A percentile compares a stretch with the other conserved stretches of the same genome.
Conservation (phyloP, 176 grass and related monocot genomes). For the Metroxylon sagu region DNA sequence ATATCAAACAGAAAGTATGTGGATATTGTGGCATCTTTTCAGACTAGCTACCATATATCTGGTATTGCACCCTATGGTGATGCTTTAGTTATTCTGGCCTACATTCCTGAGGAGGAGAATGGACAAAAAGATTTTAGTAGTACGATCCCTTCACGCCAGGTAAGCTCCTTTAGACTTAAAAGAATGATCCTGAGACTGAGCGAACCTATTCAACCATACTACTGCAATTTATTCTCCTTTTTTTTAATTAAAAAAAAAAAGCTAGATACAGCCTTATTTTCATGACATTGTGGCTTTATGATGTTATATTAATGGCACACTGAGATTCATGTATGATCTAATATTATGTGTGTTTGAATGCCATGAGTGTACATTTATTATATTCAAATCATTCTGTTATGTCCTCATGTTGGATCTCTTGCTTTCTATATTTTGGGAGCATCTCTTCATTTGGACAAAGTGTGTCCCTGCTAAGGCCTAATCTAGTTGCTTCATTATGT, state of each 20-base stretch:
- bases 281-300: neutral
- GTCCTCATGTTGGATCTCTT: too few species aligned
- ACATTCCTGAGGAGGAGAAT: constrained; percentile 79
- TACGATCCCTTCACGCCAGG: constrained; percentile 57
- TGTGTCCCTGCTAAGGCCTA: too few species aligned
- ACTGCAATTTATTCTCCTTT: neutral
- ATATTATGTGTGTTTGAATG: too few species aligned
- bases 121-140: constrained; percentile 48
- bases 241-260: neutral
- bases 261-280: neutral
- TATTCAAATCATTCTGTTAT: too few species aligned
- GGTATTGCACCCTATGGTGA: constrained; percentile 95
- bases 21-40: constrained; percentile 96
- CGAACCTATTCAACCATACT: too few species aligned
- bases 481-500: too few species aligned
- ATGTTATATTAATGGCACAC: neutral
- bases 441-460: too few species aligned
- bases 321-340: too few species aligned
- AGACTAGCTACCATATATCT: constrained; percentile 90
- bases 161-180: constrained; percentile 13
- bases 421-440: too few species aligned
- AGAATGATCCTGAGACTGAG: too few species aligned
- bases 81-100: constrained; percentile 79
- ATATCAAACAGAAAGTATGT: constrained; percentile 72
- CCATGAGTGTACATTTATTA: too few species aligned